Conservation (phyloP, 176 grass and related monocot species). For the Triticum dicoccoides region DNA sequence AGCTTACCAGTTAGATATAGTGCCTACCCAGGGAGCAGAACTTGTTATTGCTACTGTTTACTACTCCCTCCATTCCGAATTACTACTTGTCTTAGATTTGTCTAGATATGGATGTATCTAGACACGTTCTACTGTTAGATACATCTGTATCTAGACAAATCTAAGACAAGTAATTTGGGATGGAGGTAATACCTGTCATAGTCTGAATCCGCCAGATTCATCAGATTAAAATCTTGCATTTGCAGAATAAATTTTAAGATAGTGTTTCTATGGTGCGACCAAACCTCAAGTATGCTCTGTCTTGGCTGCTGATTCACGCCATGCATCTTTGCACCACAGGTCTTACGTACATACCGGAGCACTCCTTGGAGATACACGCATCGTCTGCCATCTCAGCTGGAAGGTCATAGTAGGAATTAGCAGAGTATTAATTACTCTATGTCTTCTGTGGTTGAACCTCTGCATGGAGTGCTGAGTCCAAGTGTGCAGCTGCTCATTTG, state of each 20-base stretch:
- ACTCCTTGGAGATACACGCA: constrained; percentile 88
- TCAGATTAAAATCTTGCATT: not conserved
- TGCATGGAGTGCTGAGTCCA: not conserved
- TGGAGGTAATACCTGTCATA: not conserved
- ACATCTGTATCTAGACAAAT: too few species aligned
- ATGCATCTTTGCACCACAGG: constrained; percentile 40
- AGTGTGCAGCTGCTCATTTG: constrained; percentile 8
- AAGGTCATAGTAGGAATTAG: constrained; percentile 63
- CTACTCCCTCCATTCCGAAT: not conserved
- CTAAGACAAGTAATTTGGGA: too few species aligned
- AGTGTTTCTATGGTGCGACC: not conserved
- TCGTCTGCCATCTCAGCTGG: constrained; percentile 66
- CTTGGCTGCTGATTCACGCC: not conserved
- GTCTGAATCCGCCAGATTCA: not conserved
- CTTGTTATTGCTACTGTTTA: constrained; percentile 10
- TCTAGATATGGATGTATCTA: too few species aligned
- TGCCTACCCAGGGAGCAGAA: not conserved
- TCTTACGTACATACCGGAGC: constrained; percentile 79
- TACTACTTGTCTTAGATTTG: too few species aligned
- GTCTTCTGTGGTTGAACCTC: not conserved
- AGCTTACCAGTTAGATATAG: not conserved
- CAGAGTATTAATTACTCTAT: not conserved
- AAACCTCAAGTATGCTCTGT: constrained; percentile 5
- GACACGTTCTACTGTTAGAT: too few species aligned
- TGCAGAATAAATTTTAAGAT: not conserved